A percentile compares a stretch with the other conserved stretches of the same genome.
These are phyloP conservation scores for Cytospora paraplurivora DNA, from an alignment of 2,329 filamentous ascomycete genomes.

Conservation along the genomic window DNA sequence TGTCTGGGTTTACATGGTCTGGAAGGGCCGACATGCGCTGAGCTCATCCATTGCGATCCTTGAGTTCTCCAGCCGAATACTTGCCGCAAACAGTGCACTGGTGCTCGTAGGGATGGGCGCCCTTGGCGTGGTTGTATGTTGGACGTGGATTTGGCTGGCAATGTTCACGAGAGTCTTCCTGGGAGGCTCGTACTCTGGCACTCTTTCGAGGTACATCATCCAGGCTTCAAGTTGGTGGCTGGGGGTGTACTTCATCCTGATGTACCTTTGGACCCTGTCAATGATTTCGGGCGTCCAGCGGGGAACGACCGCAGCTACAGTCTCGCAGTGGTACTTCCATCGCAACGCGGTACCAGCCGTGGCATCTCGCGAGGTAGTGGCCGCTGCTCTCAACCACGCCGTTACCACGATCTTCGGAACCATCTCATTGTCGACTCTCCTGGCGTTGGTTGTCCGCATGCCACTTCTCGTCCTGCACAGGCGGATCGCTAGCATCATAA, in stretches of 20 bases:
- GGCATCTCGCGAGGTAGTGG: conserved; percentile 77
- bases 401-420: conserved; percentile 87
- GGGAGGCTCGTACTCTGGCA: conserved; percentile 77
- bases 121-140: conserved; percentile 73
- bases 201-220: conserved; percentile 71
- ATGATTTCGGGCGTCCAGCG: conserved; percentile 88
- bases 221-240: conserved; percentile 92
- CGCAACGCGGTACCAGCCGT: conserved; percentile 78
- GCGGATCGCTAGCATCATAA: conserved; percentile 64
- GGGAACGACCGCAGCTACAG: conserved; percentile 88
- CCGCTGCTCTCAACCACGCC: conserved; percentile 80
- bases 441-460: conserved; percentile 78
- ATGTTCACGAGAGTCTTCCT: conserved; percentile 98
- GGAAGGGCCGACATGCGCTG: conserved; percentile 77
- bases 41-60: conserved; percentile 84
- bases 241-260: conserved; percentile 85
- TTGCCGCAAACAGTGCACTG: conserved; percentile 81
- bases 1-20: conserved; percentile 82
- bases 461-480: conserved; percentile 83
- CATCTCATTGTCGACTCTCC: conserved; percentile 82
- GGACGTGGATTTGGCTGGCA: conserved; percentile 94
- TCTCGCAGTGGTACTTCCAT: conserved; percentile 99
- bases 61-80: conserved; percentile 87
- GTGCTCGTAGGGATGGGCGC: conserved; percentile 81
- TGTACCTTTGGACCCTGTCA: conserved; percentile 93